Percentiles rank a stretch among this genome's conserved stretches.
Conservation (phyloP, 2,329 filamentous ascomycete genomes). For the Aspergillus texensis region DNA sequence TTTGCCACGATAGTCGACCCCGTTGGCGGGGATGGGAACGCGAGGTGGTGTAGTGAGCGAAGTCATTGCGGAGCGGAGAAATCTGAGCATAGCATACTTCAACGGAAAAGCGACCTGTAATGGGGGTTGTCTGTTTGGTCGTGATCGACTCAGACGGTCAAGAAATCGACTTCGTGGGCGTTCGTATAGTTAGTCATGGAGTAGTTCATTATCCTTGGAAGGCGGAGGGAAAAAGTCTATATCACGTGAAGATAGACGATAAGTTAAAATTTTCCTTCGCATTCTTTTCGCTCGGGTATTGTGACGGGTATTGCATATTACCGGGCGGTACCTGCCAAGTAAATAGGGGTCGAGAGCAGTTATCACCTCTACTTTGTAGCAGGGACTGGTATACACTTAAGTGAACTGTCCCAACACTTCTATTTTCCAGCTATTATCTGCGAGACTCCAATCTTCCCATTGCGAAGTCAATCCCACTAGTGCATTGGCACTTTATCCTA, state of each 20-base stretch:
- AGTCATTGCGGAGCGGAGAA: slow-evolving; percentile 60
- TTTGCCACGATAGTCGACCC: slow-evolving; percentile 92
- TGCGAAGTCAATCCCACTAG: background rate
- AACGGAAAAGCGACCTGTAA: background rate
- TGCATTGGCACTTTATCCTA: background rate
- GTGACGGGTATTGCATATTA: background rate
- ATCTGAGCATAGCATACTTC: slow-evolving; percentile 44
- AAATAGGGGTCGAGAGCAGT: background rate
- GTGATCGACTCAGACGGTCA: background rate
- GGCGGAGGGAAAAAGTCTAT: slow-evolving; percentile 17
- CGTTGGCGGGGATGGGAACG: slow-evolving; percentile 82
- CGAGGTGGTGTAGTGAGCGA: slow-evolving; percentile 53
- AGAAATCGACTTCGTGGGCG: background rate
- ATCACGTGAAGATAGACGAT: slow-evolving; percentile 30
- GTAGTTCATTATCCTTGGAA: slow-evolving; percentile 1
- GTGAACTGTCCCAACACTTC: background rate
- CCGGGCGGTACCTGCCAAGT: slow-evolving; percentile 14
- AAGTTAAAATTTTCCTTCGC: slow-evolving; percentile 11
- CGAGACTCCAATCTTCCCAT: background rate
- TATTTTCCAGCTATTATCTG: background rate
- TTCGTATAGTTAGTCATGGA: slow-evolving; percentile 6
- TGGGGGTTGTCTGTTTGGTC: background rate
- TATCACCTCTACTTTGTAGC: background rate
- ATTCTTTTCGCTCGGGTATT: background rate
- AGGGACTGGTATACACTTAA: background rate